phyloP scores from a whole-genome alignment of 169 alveolate species.

The Miamiensis avidus region DNA sequence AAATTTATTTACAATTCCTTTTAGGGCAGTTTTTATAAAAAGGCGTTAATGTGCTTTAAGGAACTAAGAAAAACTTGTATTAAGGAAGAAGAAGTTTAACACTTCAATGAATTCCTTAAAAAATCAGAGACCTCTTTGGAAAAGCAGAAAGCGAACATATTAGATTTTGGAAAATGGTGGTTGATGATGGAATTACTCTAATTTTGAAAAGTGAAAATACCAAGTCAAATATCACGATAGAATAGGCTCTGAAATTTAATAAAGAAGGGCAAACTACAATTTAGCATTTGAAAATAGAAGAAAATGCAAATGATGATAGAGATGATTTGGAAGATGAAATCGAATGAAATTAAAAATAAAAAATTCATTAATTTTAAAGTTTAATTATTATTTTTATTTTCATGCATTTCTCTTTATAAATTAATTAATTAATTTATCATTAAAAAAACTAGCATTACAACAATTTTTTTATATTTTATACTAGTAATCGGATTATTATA shows the following conservation, averaged over 20 bases:
- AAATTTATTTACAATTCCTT: slow-evolving; percentile 55
- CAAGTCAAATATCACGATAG: slow-evolving; percentile 37
- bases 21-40: slow-evolving; percentile 41
- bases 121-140: slow-evolving; percentile 46
- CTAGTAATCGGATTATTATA: too few species aligned
- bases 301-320: neutral
- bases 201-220: slow-evolving; percentile 58
- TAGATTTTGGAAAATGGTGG: slow-evolving; percentile 54
- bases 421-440: too few species aligned
- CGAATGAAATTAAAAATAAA: neutral
- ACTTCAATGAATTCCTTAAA: slow-evolving; percentile 68
- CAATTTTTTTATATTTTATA: too few species aligned
- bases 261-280: neutral
- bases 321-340: neutral
- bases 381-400: too few species aligned
- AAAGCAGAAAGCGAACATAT: slow-evolving; percentile 35
- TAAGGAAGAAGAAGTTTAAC: slow-evolving; percentile 76
- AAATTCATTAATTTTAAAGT: too few species aligned
- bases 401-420: too few species aligned
- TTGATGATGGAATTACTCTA: slow-evolving; percentile 59
- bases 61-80: slow-evolving; percentile 76
- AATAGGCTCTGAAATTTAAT: slow-evolving; percentile 31
- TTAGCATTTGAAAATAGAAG: neutral
- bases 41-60: slow-evolving; percentile 79
- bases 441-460: too few species aligned